phyloP scores from a whole-genome alignment of 2,329 filamentous ascomycete species.

The Calonectria crousiana region DNA sequence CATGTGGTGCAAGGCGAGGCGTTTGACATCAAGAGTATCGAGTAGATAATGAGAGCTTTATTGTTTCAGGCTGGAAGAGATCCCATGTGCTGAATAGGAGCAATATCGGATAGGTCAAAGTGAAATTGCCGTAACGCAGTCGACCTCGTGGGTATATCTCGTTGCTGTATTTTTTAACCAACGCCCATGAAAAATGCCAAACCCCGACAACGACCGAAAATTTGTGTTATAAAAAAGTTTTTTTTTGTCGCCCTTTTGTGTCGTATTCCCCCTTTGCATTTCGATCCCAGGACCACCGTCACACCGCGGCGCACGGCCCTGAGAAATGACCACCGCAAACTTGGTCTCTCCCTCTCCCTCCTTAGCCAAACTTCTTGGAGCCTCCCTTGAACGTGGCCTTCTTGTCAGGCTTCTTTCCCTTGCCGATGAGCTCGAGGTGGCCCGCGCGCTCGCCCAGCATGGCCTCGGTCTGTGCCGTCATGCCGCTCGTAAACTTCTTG shows the following conservation, averaged over 20 bases:
- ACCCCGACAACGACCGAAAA: conserved; percentile 2
- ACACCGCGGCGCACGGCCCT: neutral
- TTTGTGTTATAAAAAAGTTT: neutral
- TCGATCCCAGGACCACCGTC: neutral
- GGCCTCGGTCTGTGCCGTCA: conserved; percentile 67
- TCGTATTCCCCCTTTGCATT: neutral
- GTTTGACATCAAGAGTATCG: conserved; percentile 42
- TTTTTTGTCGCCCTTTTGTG: neutral
- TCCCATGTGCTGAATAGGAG: neutral
- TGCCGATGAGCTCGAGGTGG: conserved; percentile 70
- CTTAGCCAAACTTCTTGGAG: conserved; percentile 68
- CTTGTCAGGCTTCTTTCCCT: conserved; percentile 62
- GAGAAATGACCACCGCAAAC: neutral
- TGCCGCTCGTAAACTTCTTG: conserved; percentile 67
- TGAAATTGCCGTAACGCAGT: neutral
- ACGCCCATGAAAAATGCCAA: conserved; percentile 15
- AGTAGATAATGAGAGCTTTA: neutral
- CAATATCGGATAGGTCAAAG: neutral
- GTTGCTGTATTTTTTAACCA: conserved; percentile 7
- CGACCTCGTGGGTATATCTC: conserved; percentile 17
- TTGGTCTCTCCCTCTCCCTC: neutral
- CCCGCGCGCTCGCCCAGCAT: conserved; percentile 70
- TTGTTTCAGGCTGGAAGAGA: neutral
- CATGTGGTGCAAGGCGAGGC: conserved; percentile 54
- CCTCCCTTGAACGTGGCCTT: conserved; percentile 60